phyloP scores from a whole-genome alignment of 352 stramenopile genomes.

The Pythium scleroteichum region DNA sequence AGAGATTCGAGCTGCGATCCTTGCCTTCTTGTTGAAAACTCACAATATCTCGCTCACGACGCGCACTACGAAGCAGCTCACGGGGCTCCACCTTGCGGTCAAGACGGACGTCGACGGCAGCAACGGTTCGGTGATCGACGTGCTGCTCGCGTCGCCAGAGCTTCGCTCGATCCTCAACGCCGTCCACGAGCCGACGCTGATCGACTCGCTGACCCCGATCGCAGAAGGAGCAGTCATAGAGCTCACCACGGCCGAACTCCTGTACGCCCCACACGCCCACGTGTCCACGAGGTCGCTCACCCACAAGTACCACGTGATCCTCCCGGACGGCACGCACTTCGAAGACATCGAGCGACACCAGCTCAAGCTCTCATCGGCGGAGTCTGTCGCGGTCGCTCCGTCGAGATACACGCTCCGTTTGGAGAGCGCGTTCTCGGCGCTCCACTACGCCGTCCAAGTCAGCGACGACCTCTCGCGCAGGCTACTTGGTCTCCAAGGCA shows the following conservation, averaged over 20 bases:
- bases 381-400: background rate
- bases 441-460: conserved; percentile 63
- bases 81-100: conserved; percentile 25
- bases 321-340: conserved; percentile 47
- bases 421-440: conserved; percentile 51
- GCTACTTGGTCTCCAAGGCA: conserved; percentile 32
- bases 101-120: conserved; percentile 44
- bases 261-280: conserved; percentile 34
- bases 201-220: conserved; percentile 48
- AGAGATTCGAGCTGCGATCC: conserved; percentile 35
- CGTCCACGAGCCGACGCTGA: conserved; percentile 55
- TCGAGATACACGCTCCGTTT: conserved; percentile 45
- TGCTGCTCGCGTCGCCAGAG: conserved; percentile 35
- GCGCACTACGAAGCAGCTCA: conserved; percentile 28
- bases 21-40: conserved; percentile 37
- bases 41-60: conserved; percentile 39
- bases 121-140: conserved; percentile 50
- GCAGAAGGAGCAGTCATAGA: conserved; percentile 31
- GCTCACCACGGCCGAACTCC: conserved; percentile 20
- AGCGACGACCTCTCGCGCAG: conserved; percentile 40
- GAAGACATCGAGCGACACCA: conserved; percentile 39
- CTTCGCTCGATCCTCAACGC: conserved; percentile 38
- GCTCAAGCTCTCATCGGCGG: conserved; percentile 23
- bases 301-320: conserved; percentile 58
- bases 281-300: conserved; percentile 47